Percentiles rank a stretch among this genome's conserved stretches.
phyloP scores from a whole-genome alignment of 805 yeast genomes.

The Candida boleticola region DNA sequence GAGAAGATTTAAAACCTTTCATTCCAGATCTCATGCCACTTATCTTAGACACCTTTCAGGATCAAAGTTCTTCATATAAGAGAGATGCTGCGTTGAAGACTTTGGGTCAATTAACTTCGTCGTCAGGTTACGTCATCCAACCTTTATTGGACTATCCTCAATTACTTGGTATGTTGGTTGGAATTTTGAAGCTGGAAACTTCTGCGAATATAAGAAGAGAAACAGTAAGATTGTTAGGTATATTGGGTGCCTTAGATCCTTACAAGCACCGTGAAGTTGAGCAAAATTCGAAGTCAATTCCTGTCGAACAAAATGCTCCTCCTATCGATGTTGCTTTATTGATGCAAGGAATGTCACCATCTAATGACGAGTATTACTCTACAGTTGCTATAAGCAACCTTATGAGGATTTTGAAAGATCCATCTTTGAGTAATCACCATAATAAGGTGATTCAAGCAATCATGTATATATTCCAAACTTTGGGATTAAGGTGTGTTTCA shows the following conservation, averaged over 20 bases:
- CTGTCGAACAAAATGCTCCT: conserved; percentile 80
- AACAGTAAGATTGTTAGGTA: conserved; percentile 86
- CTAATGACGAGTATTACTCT: conserved; percentile 89
- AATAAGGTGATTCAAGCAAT: conserved; percentile 92
- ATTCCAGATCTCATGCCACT: conserved; percentile 81
- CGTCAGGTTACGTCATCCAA: conserved; percentile 92
- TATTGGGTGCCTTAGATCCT: conserved; percentile 95
- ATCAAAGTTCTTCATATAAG: conserved; percentile 83
- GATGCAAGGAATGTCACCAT: conserved; percentile 93
- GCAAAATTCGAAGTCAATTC: conserved; percentile 52
- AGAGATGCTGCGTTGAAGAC: conserved; percentile 88
- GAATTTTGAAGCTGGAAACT: conserved; percentile 77
- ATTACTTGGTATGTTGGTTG: conserved; percentile 74
- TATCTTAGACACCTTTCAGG: conserved; percentile 83
- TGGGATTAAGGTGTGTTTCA: conserved; percentile 87
- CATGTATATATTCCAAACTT: conserved; percentile 82
- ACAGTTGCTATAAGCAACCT: conserved; percentile 88
- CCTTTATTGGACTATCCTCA: conserved; percentile 93
- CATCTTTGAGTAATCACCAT: conserved; percentile 82
- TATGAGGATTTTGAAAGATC: conserved; percentile 80
- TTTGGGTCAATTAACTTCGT: conserved; percentile 82
- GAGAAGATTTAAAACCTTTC: conserved; percentile 75
- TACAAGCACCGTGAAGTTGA: conserved; percentile 92
- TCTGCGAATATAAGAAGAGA: conserved; percentile 77
- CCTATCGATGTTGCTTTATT: conserved; percentile 85